Conservation (phyloP, 192 early-diverging fungal species). For the Tieghemiomyces parasiticus region DNA sequence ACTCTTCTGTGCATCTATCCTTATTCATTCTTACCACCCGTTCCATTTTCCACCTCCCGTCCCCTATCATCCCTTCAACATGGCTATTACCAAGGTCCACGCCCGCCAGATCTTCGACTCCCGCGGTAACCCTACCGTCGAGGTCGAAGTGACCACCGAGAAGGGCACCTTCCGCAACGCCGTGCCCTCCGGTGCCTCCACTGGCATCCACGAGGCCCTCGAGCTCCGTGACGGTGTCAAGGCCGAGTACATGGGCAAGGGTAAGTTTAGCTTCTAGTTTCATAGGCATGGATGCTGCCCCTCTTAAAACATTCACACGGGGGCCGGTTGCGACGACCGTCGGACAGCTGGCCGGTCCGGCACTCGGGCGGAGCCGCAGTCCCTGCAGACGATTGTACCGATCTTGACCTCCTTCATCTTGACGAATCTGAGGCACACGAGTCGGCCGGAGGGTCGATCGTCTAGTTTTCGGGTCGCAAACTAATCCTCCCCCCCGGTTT, state of each 20-base stretch:
- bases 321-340: no score
- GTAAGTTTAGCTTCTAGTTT: slow-evolving; percentile 26
- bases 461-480: no score
- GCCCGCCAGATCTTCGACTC: slow-evolving; percentile 99
- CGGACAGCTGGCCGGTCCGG: no score
- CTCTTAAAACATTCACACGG: no score
- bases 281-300: background rate
- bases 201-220: slow-evolving; percentile 96
- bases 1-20: background rate
- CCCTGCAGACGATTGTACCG: no score
- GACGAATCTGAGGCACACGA: no score
- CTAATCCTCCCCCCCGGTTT: background rate
- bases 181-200: slow-evolving; percentile 96
- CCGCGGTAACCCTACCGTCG: slow-evolving; percentile 96
- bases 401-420: background rate
- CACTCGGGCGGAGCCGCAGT: no score
- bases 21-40: background rate
- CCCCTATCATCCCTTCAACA: slow-evolving; percentile 14
- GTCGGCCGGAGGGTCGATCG: no score
- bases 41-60: background rate
- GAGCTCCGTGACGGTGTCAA: slow-evolving; percentile 91
- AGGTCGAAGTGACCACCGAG: slow-evolving; percentile 91
- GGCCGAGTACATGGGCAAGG: slow-evolving; percentile 84
- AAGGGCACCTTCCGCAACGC: slow-evolving; percentile 93
- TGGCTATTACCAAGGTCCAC: slow-evolving; percentile 60